Percentiles rank a stretch among this genome's conserved stretches.
phyloP scores from a whole-genome alignment of 2,329 filamentous ascomycete genomes.

The Exserohilum turcica region DNA sequence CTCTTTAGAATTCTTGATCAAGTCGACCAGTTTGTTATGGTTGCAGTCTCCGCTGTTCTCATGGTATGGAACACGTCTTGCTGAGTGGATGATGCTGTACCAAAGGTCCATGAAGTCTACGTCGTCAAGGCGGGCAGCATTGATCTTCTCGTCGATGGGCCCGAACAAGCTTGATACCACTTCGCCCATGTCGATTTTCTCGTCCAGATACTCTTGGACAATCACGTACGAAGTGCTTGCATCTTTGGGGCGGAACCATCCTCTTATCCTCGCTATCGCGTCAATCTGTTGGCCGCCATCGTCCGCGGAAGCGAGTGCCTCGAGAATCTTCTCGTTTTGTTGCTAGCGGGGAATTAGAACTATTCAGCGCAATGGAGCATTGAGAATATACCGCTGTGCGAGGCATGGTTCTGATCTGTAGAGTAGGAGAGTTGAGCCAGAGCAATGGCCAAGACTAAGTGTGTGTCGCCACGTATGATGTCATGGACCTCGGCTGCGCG shows the following conservation, averaged over 20 bases:
- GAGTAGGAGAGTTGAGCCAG: background rate
- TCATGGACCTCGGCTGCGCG: constrained; percentile 6
- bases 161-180: constrained; percentile 23
- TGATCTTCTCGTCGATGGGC: constrained; percentile 36
- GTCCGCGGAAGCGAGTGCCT: constrained; percentile 22
- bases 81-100: constrained; percentile 41
- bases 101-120: constrained; percentile 34
- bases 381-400: constrained; percentile 13
- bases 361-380: background rate
- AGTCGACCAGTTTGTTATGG: constrained; percentile 26
- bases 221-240: constrained; percentile 28
- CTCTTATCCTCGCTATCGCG: constrained; percentile 34
- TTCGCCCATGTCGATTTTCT: constrained; percentile 19
- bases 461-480: constrained; percentile 8
- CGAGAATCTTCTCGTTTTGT: constrained; percentile 25
- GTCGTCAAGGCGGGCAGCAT: constrained; percentile 21
- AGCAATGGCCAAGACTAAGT: background rate
- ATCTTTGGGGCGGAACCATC: constrained; percentile 37
- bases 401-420: constrained; percentile 10
- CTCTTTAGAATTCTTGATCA: constrained; percentile 33
- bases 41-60: background rate
- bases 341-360: constrained; percentile 16
- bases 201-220: constrained; percentile 32
- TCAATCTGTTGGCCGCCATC: constrained; percentile 34
- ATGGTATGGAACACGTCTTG: constrained; percentile 29